Evolutionary conservation across 192 early-diverging fungal genomes (phyloP).

Genomic region (Rhizophagus clarus): DNA sequence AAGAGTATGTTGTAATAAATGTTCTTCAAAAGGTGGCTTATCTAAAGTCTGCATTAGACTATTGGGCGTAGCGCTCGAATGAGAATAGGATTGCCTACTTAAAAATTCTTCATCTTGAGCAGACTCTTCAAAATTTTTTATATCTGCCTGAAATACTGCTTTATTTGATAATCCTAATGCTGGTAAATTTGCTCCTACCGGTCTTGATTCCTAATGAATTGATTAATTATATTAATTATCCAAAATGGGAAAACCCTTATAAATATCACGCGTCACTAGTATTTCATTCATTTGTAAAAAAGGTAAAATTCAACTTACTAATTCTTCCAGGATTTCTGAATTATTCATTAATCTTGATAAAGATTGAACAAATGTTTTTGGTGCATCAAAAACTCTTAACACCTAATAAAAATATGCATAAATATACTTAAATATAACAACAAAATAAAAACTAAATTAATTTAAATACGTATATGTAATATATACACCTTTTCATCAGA

Average conservation of each 20-base stretch:
- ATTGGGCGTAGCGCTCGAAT: constrained; percentile 50
- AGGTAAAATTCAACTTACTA: constrained; percentile 38
- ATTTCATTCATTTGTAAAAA: too few relatives aligned
- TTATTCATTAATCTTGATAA: constrained; percentile 56
- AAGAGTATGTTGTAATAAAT: constrained; percentile 83
- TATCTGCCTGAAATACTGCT: constrained; percentile 72
- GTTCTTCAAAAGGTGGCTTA: constrained; percentile 86
- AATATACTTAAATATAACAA: not conserved
- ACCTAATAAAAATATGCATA: constrained; percentile 48
- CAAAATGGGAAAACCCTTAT: not conserved
- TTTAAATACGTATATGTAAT: not conserved
- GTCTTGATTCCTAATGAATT: constrained; percentile 51
- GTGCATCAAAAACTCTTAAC: constrained; percentile 85
- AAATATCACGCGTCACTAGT: too few relatives aligned
- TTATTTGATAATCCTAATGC: constrained; percentile 96
- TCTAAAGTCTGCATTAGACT: constrained; percentile 45
- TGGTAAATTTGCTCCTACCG: constrained; percentile 81
- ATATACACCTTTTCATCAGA: constrained; percentile 88
- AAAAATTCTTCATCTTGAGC: constrained; percentile 64
- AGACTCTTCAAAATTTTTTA: constrained; percentile 42
- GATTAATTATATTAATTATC: not conserved
- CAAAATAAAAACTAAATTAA: too few relatives aligned
- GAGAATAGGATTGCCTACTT: constrained; percentile 58
- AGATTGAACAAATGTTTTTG: constrained; percentile 72
- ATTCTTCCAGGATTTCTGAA: constrained; percentile 39